Evolutionary conservation across 306 rosid genomes (phyloP).

Genomic region (Albizia julibrissin): DNA sequence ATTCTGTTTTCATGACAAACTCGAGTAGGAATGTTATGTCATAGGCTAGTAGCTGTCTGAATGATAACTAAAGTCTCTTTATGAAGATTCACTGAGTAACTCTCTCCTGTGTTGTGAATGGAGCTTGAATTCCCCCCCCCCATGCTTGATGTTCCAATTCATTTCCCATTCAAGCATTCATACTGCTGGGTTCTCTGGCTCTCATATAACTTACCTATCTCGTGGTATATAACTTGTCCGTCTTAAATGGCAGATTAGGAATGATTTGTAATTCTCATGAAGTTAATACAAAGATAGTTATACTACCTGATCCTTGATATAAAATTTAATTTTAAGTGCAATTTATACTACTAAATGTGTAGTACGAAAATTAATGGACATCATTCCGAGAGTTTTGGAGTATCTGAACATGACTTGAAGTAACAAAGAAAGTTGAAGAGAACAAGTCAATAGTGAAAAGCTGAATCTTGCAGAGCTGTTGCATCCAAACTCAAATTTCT

Average conservation of each 20-base stretch:
- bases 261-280: background rate
- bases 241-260: background rate
- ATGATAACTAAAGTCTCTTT: background rate
- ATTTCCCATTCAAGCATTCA: background rate
- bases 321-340: too few species aligned
- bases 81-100: background rate
- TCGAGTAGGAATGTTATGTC: background rate
- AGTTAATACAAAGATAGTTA: background rate
- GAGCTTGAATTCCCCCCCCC: background rate
- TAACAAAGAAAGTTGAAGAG: background rate
- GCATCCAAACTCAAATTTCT: background rate
- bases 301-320: too few species aligned
- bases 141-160: background rate
- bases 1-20: background rate
- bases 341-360: too few species aligned
- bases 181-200: background rate
- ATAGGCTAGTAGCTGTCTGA: background rate
- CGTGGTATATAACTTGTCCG: background rate
- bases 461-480: background rate
- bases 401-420: background rate
- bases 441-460: background rate
- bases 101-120: background rate
- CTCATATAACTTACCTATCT: background rate
- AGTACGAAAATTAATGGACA: too few species aligned
- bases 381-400: background rate